phyloP scores from a whole-genome alignment of 225 moss, liverwort and hornwort species.

The Bryum argenteum region DNA sequence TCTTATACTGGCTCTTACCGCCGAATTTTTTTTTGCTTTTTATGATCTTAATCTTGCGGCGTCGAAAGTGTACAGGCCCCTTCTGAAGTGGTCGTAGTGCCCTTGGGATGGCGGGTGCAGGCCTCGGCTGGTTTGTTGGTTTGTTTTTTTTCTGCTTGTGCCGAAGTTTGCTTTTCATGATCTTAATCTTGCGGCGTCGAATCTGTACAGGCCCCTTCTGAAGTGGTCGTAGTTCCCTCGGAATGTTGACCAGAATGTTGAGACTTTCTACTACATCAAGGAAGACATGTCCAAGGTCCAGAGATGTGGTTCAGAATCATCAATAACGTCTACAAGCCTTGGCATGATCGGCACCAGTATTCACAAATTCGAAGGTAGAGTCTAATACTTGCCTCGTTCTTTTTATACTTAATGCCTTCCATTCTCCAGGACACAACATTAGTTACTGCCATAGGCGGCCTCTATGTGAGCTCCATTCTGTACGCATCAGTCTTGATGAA shows the following conservation, averaged over 20 bases:
- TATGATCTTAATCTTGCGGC: too few relatives aligned
- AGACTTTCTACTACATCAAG: slow-evolving; percentile 97
- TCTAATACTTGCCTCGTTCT: slow-evolving; percentile 69
- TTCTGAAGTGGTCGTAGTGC: too few relatives aligned
- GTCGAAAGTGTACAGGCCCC: too few relatives aligned
- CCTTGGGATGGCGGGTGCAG: too few relatives aligned
- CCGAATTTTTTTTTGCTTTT: too few relatives aligned
- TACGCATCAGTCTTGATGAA: slow-evolving; percentile 95
- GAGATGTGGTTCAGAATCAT: slow-evolving; percentile 15
- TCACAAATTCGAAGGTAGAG: background rate
- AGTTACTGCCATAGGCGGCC: slow-evolving; percentile 95
- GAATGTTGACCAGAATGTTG: slow-evolving; percentile 91
- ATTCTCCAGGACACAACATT: slow-evolving; percentile 96
- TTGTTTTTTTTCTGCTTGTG: too few relatives aligned
- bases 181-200: too few relatives aligned
- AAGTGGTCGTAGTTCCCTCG: too few relatives aligned
- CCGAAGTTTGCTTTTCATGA: too few relatives aligned
- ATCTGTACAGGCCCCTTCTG: too few relatives aligned
- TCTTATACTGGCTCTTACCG: too few relatives aligned
- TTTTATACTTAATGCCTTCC: slow-evolving; percentile 96
- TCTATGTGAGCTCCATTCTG: slow-evolving; percentile 82
- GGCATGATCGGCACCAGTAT: background rate
- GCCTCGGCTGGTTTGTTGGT: too few relatives aligned
- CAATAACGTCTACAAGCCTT: background rate
- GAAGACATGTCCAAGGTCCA: slow-evolving; percentile 69